Base-by-base conservation (phyloP, 331 rosid species). In the Arachis monticola region DNA sequence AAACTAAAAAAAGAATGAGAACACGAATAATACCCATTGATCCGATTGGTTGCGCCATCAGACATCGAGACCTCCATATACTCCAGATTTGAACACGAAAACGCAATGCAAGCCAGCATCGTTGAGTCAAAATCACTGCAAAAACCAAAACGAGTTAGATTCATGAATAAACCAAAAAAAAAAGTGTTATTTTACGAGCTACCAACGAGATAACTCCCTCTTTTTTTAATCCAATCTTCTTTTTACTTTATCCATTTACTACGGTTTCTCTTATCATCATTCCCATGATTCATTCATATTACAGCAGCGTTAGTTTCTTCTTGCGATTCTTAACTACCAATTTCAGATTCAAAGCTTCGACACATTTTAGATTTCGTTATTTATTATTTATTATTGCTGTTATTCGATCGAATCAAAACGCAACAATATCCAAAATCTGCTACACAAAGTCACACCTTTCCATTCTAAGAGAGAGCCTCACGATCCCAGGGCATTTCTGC, bases 41-140 rank as follows among this genome's bases (percentile, higher is more conserved):
- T 90, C 57, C 99, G 87, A 88, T 88, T 95, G 60, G 75, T 35
- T 42, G 97, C 87, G 22, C 71, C 13, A 58, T 82, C 74, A 46
- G 83, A 82, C 2, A 73, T 83, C 1, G 73, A 81, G 77, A 92
- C 87, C 90, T 90, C 98, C 92, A 95, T 67, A 52, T 30, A 82
- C 38, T 87, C 98, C 6, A 95, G 87, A 87, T 86, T 90, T 63
- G 99, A 97, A 77, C 99, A 95, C 2, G 99, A 92, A 46, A 92
- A 95, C 41, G 99, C 97, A 74, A 95, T 84, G 73, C 98, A 95
- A 12, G 96, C 99, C 67, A 95, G 83, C 96, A 92, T 85, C 31
- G 96, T 95, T 3, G 99, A 90, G 78, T 95, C 98, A 13, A 90
- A 78, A 79, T 95, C 92, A 74, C 99, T 95, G 88, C 85, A 75